Base-by-base conservation (phyloP, 371 early-diverging fungal species). In the Actinomucor elegans region DNA sequence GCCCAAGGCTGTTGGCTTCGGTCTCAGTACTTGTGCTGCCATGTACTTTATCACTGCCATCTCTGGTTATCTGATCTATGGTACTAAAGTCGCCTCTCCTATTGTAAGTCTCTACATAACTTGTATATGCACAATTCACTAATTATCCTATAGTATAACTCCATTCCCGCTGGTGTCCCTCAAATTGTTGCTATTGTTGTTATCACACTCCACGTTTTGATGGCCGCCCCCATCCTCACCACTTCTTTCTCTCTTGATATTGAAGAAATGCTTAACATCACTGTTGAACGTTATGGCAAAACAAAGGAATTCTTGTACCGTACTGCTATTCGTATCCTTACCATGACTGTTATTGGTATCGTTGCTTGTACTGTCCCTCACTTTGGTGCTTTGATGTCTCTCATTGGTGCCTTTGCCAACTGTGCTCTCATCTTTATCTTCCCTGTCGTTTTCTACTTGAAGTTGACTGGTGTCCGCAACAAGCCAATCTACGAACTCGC, bases 51-150 rank as follows among this genome's bases (percentile, higher is more conserved):
- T 88, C 43, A 87, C 89, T 40, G 90, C 91, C 31, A 75, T 77
- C 21, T 75, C 89, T 14, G 93, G 92, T 20, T 96, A 96, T 49
- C 82, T 81, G 31, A 82, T 90, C 28, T 96, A 91, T 62, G 96
- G 94, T 38, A 66, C 74, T 31, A 27, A 28, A 10, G 87, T 88
- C 18, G 41, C 62, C 33, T 87, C 85, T 5, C 94, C 94, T 20
- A 84, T 94, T 40, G n/a, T n/a, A n/a, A n/a, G n/a, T n/a, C n/a
- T n/a, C n/a, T n/a, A n/a, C n/a, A n/a, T n/a, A n/a, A n/a, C n/a
- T n/a, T n/a, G n/a, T n/a, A n/a, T n/a, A n/a, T n/a, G n/a, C n/a
- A n/a, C n/a, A n/a, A n/a, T n/a, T n/a, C n/a, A n/a, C n/a, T n/a
- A n/a, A n/a, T n/a, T n/a, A n/a, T n/a, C n/a, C n/a, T n/a, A n/a